Evolutionary conservation across 2,329 filamentous ascomycete genomes (phyloP), one percentile per base, ranked within the genome.

Genomic region (Stagonosporopsis cucurbitacearum): DNA sequence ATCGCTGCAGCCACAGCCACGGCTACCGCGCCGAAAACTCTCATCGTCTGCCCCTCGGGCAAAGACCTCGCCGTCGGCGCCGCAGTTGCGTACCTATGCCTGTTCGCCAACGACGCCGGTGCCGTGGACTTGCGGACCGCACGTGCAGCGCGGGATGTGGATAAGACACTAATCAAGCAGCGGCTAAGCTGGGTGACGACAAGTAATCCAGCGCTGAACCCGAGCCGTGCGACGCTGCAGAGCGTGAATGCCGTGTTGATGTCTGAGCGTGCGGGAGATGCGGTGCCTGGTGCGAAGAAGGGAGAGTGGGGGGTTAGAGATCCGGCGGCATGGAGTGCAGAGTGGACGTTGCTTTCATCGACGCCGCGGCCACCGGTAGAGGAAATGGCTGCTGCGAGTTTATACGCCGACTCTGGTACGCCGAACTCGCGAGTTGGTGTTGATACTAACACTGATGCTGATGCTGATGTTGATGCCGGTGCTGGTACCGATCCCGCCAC

Each of bases 191-290:
- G 88, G 80, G 90, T 98, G 65, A 91, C 94, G 75, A 88, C 87
- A 5, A 86, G 85, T 0, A 88, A 89, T 70, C 89, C 92, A 0
- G 87, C 89, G 63, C 89, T 88, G 2, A 96, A 96, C 70, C 93
- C 94, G 0, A 93, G 88, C 59, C 82, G 95, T 32, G 84, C 90
- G 20, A 97, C 93, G 0, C 78, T 98, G 33, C 93, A 97, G 75
- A 94, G 91, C 64, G 89, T 98, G 5, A 97, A 98, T 75, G 90
- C 90, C 51, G 96, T 91, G 68, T 77, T 98, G 47, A 94, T 98
- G 86, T 46, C 51, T 3, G 46, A 17, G n/a, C 19, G 37, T 17
- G n/a, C 54, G 11, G 30, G 32, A 37, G n/a, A n/a, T n/a, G n/a
- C n/a, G n/a, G n/a, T n/a, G n/a, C n/a, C n/a, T n/a, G n/a, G n/a